A percentile compares a stretch with the other conserved stretches of the same genome.
phyloP scores from a whole-genome alignment of 805 yeast species.

The Metschnikowia bowlesiae region DNA sequence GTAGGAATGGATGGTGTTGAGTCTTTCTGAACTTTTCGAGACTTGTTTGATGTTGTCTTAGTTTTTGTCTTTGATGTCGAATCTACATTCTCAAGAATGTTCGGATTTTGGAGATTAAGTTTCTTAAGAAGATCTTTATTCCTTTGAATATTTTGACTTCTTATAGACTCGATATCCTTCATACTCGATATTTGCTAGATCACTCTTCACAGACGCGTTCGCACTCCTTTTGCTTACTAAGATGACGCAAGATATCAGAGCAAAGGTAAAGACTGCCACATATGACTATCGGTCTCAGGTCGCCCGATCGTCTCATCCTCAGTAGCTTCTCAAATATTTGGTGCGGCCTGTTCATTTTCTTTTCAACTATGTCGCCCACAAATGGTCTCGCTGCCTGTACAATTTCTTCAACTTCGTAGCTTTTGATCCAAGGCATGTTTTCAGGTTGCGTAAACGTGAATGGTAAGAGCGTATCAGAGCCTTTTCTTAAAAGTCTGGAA shows the following conservation, averaged over 20 bases:
- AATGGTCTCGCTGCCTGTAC: conserved; percentile 18
- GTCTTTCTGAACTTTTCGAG: conserved; percentile 17
- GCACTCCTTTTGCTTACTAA: conserved; percentile 4
- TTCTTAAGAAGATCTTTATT: conserved; percentile 71
- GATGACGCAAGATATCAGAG: conserved; percentile 33
- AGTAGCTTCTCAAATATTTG: conserved; percentile 6
- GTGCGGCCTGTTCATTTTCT: background rate
- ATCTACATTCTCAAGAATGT: conserved; percentile 48
- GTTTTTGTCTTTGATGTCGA: conserved; percentile 16
- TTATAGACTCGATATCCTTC: conserved; percentile 9
- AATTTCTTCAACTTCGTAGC: conserved; percentile 39
- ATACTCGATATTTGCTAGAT: background rate
- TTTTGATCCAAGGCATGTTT: conserved; percentile 90
- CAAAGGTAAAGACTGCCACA: conserved; percentile 43
- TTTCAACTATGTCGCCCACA: conserved; percentile 18
- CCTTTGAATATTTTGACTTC: conserved; percentile 66
- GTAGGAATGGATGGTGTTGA: conserved; percentile 44
- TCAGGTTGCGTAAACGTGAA: conserved; percentile 68
- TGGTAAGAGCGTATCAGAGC: conserved; percentile 54
- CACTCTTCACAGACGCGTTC: background rate
- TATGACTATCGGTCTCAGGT: conserved; percentile 29
- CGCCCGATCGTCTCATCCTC: conserved; percentile 17
- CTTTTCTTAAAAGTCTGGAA: conserved; percentile 40
- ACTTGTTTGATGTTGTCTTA: conserved; percentile 18
- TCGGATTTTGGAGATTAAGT: conserved; percentile 59